Percentiles rank a stretch among this genome's conserved stretches.
These are phyloP conservation scores for Pseudogymnoascus pannorum DNA, from an alignment of 2,329 filamentous ascomycete genomes.

Conservation along the genomic window DNA sequence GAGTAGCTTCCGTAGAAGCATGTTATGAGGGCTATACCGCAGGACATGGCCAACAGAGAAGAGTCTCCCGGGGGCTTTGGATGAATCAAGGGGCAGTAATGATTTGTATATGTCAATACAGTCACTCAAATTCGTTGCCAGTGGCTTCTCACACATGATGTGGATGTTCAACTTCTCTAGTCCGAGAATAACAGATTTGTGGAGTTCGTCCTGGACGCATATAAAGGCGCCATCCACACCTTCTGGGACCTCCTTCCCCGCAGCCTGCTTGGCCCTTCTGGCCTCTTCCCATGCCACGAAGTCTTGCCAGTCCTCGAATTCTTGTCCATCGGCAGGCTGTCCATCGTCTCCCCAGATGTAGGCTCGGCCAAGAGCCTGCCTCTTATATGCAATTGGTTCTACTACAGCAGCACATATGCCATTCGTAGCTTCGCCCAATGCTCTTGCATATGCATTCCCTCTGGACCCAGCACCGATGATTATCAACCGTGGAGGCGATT, in stretches of 20 bases:
- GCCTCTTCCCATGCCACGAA: slow-evolving; percentile 66
- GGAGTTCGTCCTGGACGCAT: slow-evolving; percentile 80
- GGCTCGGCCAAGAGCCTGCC: slow-evolving; percentile 58
- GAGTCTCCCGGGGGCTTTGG: slow-evolving; percentile 40
- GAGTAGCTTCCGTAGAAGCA: slow-evolving; percentile 70
- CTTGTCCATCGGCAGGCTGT: slow-evolving; percentile 50
- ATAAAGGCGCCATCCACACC: slow-evolving; percentile 54
- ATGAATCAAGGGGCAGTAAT: slow-evolving; percentile 34
- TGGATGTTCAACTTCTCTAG: slow-evolving; percentile 67
- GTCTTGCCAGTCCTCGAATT: slow-evolving; percentile 66
- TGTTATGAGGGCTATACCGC: slow-evolving; percentile 88
- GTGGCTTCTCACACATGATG: slow-evolving; percentile 91
- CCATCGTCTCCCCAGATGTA: slow-evolving; percentile 61
- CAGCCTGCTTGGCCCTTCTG: slow-evolving; percentile 47
- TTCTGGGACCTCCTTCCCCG: slow-evolving; percentile 37
- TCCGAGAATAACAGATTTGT: slow-evolving; percentile 70
- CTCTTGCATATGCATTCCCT: slow-evolving; percentile 65
- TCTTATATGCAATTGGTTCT: slow-evolving; percentile 73
- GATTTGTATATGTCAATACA: slow-evolving; percentile 68
- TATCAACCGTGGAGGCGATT: slow-evolving; percentile 57
- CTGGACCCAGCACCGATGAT: slow-evolving; percentile 79
- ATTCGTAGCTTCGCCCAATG: slow-evolving; percentile 56
- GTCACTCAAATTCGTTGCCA: slow-evolving; percentile 71
- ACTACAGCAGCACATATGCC: slow-evolving; percentile 70
- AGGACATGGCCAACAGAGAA: slow-evolving; percentile 94